Conservation (phyloP, 192 early-diverging fungal genomes). For the Spinellus fusiger region DNA sequence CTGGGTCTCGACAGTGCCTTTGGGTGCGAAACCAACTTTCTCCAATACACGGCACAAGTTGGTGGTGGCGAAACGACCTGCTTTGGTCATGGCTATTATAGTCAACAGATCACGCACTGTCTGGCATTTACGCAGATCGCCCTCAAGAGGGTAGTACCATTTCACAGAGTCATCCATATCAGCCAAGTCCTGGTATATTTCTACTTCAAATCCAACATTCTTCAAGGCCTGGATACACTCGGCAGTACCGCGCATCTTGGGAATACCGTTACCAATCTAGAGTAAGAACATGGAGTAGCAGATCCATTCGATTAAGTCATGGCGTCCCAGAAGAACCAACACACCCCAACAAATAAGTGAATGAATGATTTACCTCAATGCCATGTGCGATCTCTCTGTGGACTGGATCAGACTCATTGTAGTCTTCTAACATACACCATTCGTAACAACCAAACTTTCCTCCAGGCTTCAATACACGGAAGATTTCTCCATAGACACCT, state of each 20-base stretch:
- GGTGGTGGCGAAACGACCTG: conserved; percentile 70
- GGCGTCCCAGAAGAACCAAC: background rate
- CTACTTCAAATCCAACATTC: conserved; percentile 84
- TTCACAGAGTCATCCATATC: conserved; percentile 60
- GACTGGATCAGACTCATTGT: conserved; percentile 65
- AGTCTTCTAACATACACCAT: conserved; percentile 90
- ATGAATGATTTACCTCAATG: conserved; percentile 54
- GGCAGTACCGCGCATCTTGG: conserved; percentile 71
- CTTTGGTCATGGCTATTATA: conserved; percentile 40
- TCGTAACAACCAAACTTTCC: conserved; percentile 90
- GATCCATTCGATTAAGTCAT: background rate
- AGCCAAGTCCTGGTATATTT: conserved; percentile 60
- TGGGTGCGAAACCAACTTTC: conserved; percentile 73
- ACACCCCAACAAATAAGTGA: background rate
- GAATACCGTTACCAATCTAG: conserved; percentile 77
- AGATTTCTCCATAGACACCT: conserved; percentile 84
- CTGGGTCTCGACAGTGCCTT: conserved; percentile 83
- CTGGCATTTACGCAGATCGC: conserved; percentile 42
- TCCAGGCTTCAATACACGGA: conserved; percentile 90
- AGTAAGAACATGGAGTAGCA: background rate
- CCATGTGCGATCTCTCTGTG: conserved; percentile 75
- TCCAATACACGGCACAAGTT: conserved; percentile 74
- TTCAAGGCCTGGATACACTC: conserved; percentile 75
- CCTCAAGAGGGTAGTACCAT: conserved; percentile 84
- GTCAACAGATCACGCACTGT: conserved; percentile 45